Base-by-base conservation (phyloP, 202 grass and related monocot species). In the Zoysia matrella region DNA sequence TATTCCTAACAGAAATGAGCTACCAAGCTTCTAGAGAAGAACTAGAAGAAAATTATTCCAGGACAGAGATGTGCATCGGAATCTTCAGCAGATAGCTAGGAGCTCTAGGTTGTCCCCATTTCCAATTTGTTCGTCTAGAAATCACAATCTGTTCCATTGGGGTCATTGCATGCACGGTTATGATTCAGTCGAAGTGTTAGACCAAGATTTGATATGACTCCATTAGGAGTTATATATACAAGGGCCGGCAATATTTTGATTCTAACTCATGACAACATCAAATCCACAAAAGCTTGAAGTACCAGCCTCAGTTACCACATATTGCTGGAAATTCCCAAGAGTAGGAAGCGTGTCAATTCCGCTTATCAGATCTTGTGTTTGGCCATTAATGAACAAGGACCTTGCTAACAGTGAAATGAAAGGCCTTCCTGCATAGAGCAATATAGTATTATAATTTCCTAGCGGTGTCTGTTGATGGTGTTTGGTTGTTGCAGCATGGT, bases 351-450 rank as follows among this genome's bases (percentile, higher is more conserved):
- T 18, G 15, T 7, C 55, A 2, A 58, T 16, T 58, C 55, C 7
- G 4, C 55, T 58, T 18, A 58, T 58, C 15, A 45, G 15, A 12
- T 40, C 30, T 50, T 8, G 22, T 52, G 51, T 53, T 41, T 2
- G 2, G 50, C 22, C 5, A 72, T 42, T 54, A 53, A 53, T 22
- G 47, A 54, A 54, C 41, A 30, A 39, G 1, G 69, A 72, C 1
- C 30, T 71, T 61, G 18, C 44, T 18, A 80, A 8, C 4, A 62
- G 2, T 43, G 45, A 11, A 4, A 81, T 72, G 78, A 81, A 81
- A 16, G 54, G 66, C 2, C 0, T 11, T 3, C 67, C 45, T 60
- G 55, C 2, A 22, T 81, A 72, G 22, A 47, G 7, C 5, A 63
- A 52, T 50, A 72, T 49, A 6, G 67, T 3, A 30, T 43, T 63